phyloP scores from a whole-genome alignment of 805 yeast genomes.

The Saturnispora saitoi region DNA sequence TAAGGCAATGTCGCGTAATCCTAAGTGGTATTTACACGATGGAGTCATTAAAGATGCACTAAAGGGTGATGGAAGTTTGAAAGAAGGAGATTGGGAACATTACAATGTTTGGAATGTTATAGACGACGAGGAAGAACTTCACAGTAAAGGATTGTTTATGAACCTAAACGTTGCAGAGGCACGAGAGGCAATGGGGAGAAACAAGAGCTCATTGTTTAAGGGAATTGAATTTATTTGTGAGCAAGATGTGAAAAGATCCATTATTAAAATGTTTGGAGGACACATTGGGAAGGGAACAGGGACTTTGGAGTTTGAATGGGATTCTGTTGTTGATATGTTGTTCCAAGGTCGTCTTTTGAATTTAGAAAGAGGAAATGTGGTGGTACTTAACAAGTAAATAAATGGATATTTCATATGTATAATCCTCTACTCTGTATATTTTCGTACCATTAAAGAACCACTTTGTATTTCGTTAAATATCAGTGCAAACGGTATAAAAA shows the following conservation, averaged over 20 bases:
- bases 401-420: not conserved
- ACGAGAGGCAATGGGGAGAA: not conserved
- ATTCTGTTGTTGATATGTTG: not conserved
- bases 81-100: not conserved
- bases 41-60: conserved; percentile 41
- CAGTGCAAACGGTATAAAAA: conserved; percentile 12
- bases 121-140: conserved; percentile 25
- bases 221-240: not conserved
- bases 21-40: conserved; percentile 48
- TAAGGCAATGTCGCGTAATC: conserved; percentile 51
- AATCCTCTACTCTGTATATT: not conserved
- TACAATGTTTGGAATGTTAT: conserved; percentile 5
- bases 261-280: not conserved
- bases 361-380: not conserved
- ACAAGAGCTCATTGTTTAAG: not conserved
- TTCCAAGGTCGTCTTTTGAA: not conserved
- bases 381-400: not conserved
- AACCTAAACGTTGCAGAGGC: not conserved
- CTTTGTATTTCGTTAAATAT: conserved; percentile 25
- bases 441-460: not conserved
- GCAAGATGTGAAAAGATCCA: not conserved
- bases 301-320: not conserved
- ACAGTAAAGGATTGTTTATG: conserved; percentile 18
- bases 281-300: not conserved
- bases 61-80: not conserved